Conservation (phyloP, 768 basidiomycete species). For the Roridomyces roridus region DNA sequence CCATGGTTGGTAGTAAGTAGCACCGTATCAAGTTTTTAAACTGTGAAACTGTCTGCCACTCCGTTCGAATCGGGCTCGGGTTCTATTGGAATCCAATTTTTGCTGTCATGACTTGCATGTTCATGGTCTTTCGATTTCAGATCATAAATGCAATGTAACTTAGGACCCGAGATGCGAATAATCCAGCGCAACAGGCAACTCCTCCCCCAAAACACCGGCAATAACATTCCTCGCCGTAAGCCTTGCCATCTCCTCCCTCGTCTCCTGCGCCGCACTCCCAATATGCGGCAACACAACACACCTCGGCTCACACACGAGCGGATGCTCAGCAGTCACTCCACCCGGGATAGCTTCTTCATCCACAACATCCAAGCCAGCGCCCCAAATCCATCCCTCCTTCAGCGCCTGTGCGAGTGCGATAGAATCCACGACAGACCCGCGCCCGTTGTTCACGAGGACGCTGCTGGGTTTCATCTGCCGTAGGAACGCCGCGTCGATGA, state of each 20-base stretch:
- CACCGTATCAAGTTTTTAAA: no score
- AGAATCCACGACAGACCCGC: constrained; percentile 92
- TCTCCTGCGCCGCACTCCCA: constrained; percentile 89
- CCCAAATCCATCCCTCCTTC: constrained; percentile 81
- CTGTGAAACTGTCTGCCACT: no score
- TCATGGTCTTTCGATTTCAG: no score
- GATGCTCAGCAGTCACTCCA: constrained; percentile 71
- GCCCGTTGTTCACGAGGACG: constrained; percentile 83
- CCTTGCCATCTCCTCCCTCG: constrained; percentile 80
- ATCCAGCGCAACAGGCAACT: constrained; percentile 48
- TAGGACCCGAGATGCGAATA: neutral
- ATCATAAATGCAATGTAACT: no score
- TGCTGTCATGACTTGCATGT: no score
- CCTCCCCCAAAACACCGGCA: constrained; percentile 54
- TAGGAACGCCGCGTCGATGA: constrained; percentile 77
- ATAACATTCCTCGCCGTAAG: constrained; percentile 75
- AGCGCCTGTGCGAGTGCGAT: constrained; percentile 86
- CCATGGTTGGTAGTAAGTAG: no score
- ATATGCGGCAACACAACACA: constrained; percentile 90
- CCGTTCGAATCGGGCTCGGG: no score
- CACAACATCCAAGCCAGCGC: constrained; percentile 92
- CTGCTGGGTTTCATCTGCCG: constrained; percentile 83
- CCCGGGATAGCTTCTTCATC: constrained; percentile 77
- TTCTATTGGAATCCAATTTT: no score
- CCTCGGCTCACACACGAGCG: constrained; percentile 80